Conservation (phyloP, 176 grass and related monocot species). For the Eragrostis curvula region DNA sequence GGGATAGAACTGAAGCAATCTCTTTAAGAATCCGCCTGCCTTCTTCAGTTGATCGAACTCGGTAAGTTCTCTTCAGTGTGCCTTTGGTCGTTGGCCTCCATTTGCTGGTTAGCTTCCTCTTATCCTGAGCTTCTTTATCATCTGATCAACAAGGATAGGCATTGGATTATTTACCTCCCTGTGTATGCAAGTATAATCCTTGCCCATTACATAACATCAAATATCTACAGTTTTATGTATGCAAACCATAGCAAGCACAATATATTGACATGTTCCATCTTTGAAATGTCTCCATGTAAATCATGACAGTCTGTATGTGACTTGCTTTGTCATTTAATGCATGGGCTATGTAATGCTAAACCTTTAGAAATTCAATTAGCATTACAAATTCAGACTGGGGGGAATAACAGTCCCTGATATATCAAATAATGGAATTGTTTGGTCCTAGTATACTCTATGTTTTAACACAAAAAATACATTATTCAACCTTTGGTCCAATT, state of each 20-base stretch:
- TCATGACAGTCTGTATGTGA: not conserved
- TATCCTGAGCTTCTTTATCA: conserved; percentile 63
- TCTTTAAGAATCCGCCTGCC: conserved; percentile 79
- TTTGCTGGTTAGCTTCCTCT: conserved; percentile 81
- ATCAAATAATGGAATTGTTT: not conserved
- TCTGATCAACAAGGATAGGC: conserved; percentile 42
- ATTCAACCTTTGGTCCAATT: not conserved
- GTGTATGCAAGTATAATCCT: conserved; percentile 8
- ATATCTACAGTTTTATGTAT: not conserved
- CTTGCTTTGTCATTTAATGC: not conserved
- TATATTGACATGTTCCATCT: not conserved
- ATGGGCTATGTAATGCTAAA: conserved; percentile 7
- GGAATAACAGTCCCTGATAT: not conserved
- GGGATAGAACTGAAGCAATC: conserved; percentile 83
- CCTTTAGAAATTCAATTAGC: not conserved
- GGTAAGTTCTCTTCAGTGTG: conserved; percentile 90
- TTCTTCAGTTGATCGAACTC: conserved; percentile 84
- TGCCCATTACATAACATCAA: conserved; percentile 15
- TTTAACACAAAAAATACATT: conserved; percentile 10
- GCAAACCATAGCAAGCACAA: not conserved
- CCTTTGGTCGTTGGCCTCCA: conserved; percentile 95
- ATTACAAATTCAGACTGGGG: not conserved
- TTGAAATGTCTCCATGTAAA: conserved; percentile 7
- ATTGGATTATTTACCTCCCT: conserved; percentile 2
- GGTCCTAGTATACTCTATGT: not conserved